phyloP scores from a whole-genome alignment of 2,329 filamentous ascomycete species.

The Penicillium sumatraense region DNA sequence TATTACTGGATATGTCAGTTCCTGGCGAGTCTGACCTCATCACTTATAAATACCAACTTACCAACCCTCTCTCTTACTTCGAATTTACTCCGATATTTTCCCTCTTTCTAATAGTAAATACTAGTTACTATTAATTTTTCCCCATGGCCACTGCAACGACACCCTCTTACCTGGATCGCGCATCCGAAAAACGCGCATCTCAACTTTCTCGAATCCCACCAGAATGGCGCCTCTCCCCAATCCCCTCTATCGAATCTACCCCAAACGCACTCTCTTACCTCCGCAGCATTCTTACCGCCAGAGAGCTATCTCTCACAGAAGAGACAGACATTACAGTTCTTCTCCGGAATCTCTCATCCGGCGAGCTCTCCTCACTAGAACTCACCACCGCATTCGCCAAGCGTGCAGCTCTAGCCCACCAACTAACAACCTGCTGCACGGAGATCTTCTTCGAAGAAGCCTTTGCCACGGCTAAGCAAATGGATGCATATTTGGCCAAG shows the following conservation, averaged over 20 bases:
- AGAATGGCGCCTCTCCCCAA: constrained; percentile 28
- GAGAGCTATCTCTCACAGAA: constrained; percentile 29
- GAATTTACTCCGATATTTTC: not conserved
- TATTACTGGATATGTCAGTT: too few relatives aligned
- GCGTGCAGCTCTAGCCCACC: constrained; percentile 37
- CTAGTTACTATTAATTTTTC: not conserved
- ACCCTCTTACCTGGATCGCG: constrained; percentile 28
- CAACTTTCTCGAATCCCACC: constrained; percentile 27
- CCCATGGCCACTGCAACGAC: constrained; percentile 8
- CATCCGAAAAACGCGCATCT: constrained; percentile 27
- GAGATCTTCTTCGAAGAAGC: constrained; percentile 59
- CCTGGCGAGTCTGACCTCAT: too few relatives aligned
- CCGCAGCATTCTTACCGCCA: constrained; percentile 15
- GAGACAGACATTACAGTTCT: constrained; percentile 27
- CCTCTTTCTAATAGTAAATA: too few relatives aligned
- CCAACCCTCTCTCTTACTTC: not conserved
- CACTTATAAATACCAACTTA: not conserved
- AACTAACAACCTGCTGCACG: constrained; percentile 48
- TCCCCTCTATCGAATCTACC: constrained; percentile 24
- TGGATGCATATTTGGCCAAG: constrained; percentile 49
- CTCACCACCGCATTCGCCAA: constrained; percentile 44
- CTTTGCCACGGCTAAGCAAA: constrained; percentile 47
- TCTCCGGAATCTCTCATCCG: constrained; percentile 25
- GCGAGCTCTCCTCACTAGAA: constrained; percentile 23
- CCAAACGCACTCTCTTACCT: constrained; percentile 27